Base-by-base conservation (phyloP, 2,329 filamentous ascomycete species). In the Alternaria sp. region DNA sequence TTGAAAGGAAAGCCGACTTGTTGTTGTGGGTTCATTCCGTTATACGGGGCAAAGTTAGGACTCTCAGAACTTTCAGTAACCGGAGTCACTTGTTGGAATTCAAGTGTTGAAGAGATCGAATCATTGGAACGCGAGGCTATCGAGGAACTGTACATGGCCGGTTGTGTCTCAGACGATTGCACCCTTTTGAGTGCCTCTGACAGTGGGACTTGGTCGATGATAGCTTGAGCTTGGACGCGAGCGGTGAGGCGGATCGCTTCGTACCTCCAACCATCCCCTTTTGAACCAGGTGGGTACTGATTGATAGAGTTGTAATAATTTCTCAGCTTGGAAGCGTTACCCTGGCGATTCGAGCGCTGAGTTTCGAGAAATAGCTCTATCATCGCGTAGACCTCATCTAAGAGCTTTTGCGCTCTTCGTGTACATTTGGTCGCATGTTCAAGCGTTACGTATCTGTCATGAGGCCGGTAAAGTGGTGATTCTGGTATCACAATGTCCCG, bases 381-480 rank as follows among this genome's bases (percentile, higher is more conserved):
- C 72, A 79, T 77, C 32, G 64, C 64, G 1, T 68, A 63, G 2
- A 78, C 59, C 7, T 77, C 70, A 1, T 66, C 60, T 1, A 80
- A 46, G 0, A 80, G 65, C 2, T 70, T 67, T 3, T 68, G 54
- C 2, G 71, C 68, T 8, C 62, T 41, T 8, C 40, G 10, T 1
- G 48, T 57, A 44, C 69, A 75, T 5, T 55, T 52, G 7, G 25
- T 25, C 8, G 73, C 73, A 28, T 62, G 64, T 28, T 67, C 62
- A 20, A 79, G 56, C 1, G 74, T 79, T 10, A 69, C 59, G 38
- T 74, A 78, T 6, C 62, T 66, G 0, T 25, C 43, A 12, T 70
- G 69, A 8, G 78, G 77, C 38, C 68, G 72, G 56, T 74, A 79
- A 0, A 80, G 60, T 6, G 78, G 78, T 2, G 76, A 79, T 41